Evolutionary conservation across 352 stramenopile genomes (phyloP).

Genomic region (Thalassiosira mediterranea): DNA sequence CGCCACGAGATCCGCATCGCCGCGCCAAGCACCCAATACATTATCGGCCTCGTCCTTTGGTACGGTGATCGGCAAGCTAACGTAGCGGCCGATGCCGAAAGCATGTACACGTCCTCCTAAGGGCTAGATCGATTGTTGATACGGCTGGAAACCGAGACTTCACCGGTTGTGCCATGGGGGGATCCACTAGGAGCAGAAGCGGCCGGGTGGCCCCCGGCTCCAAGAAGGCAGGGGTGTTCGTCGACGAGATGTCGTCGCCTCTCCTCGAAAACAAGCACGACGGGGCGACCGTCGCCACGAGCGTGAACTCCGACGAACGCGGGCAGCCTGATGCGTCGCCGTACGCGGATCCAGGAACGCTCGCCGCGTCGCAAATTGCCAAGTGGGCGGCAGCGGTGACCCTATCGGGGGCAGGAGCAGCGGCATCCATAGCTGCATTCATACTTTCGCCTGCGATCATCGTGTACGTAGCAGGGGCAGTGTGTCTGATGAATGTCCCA

Average conservation of each 20-base stretch:
- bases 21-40: no score
- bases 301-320: constrained; percentile 21
- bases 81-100: no score
- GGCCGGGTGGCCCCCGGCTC: no score
- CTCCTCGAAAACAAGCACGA: constrained; percentile 24
- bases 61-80: no score
- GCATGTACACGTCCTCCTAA: no score
- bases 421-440: constrained; percentile 32
- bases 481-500: constrained; percentile 36
- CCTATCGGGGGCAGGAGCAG: constrained; percentile 19
- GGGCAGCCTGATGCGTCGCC: background rate
- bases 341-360: background rate
- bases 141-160: no score
- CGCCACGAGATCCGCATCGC: no score
- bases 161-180: no score
- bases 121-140: no score
- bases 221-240: background rate
- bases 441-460: constrained; percentile 20
- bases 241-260: constrained; percentile 12
- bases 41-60: no score
- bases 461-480: constrained; percentile 24
- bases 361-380: constrained; percentile 17
- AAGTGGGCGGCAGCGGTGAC: constrained; percentile 6
- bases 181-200: no score
- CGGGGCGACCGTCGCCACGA: constrained; percentile 21